Conservation (phyloP, 768 basidiomycete species). For the Trametes elegans region DNA sequence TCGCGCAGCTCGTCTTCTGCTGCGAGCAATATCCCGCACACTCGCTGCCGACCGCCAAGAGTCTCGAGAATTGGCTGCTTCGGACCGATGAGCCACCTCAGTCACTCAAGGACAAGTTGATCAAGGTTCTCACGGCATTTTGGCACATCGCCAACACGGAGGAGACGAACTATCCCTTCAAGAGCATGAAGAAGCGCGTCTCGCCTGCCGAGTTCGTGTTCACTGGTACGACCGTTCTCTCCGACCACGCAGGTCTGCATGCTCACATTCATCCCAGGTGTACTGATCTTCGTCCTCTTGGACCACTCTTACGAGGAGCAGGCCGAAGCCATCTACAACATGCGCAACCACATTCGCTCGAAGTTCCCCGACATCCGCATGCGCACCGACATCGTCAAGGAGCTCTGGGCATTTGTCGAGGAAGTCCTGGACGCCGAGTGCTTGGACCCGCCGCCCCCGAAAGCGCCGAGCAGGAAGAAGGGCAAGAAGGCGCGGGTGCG, state of each 20-base stretch:
- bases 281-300: conserved; percentile 58
- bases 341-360: conserved; percentile 56
- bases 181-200: conserved; percentile 53
- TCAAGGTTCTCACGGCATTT: conserved; percentile 51
- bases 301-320: conserved; percentile 41
- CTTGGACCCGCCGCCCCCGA: background rate
- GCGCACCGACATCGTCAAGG: conserved; percentile 52
- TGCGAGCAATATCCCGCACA: conserved; percentile 51
- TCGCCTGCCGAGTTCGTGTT: conserved; percentile 80
- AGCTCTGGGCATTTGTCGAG: conserved; percentile 58
- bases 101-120: conserved; percentile 53
- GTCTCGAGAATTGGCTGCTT: conserved; percentile 49
- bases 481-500: conserved; percentile 32
- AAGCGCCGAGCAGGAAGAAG: conserved; percentile 14
- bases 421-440: conserved; percentile 26
- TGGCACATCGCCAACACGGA: conserved; percentile 47
- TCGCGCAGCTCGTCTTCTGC: conserved; percentile 69
- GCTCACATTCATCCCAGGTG: conserved; percentile 43
- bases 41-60: conserved; percentile 50
- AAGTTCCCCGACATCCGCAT: conserved; percentile 63
- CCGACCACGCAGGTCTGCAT: background rate
- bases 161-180: conserved; percentile 47
- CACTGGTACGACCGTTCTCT: conserved; percentile 50
- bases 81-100: conserved; percentile 38
- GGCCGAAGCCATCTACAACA: conserved; percentile 52